Percentiles rank a stretch among this genome's conserved stretches.
phyloP scores from a whole-genome alignment of 345 rosid genomes.

The Jatropha curcas region DNA sequence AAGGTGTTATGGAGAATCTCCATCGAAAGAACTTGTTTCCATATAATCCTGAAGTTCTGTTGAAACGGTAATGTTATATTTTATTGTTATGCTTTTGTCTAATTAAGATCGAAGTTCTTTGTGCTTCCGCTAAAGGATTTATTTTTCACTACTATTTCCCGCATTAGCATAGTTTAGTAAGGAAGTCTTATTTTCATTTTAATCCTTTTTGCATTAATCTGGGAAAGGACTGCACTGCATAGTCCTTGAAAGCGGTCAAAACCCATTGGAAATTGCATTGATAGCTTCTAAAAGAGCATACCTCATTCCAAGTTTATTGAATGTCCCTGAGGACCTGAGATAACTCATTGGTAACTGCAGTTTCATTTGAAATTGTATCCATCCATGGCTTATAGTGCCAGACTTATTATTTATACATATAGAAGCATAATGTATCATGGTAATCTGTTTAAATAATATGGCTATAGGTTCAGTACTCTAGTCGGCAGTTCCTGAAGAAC shows the following conservation, averaged over 20 bases:
- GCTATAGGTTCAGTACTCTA: background rate
- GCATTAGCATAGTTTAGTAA: background rate
- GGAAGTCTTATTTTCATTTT: background rate
- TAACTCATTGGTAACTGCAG: background rate
- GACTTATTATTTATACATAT: background rate
- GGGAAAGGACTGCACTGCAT: background rate
- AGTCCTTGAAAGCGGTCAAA: background rate
- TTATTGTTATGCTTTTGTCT: slow-evolving; percentile 6
- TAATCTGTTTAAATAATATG: background rate
- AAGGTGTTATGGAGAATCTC: slow-evolving; percentile 60
- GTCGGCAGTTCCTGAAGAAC: background rate
- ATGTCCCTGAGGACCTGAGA: background rate
- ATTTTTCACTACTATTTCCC: background rate
- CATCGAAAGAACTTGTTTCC: slow-evolving; percentile 69
- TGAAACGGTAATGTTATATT: slow-evolving; percentile 57
- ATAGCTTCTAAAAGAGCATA: background rate
- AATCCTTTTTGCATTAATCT: background rate
- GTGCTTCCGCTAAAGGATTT: background rate
- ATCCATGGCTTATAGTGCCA: background rate
- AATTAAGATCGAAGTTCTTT: slow-evolving; percentile 1
- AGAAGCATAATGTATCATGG: background rate
- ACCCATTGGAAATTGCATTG: background rate
- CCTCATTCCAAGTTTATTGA: background rate
- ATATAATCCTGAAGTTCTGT: slow-evolving; percentile 74
- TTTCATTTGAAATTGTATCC: background rate